phyloP scores from a whole-genome alignment of 352 stramenopile species.

The Phytophthora idaei region DNA sequence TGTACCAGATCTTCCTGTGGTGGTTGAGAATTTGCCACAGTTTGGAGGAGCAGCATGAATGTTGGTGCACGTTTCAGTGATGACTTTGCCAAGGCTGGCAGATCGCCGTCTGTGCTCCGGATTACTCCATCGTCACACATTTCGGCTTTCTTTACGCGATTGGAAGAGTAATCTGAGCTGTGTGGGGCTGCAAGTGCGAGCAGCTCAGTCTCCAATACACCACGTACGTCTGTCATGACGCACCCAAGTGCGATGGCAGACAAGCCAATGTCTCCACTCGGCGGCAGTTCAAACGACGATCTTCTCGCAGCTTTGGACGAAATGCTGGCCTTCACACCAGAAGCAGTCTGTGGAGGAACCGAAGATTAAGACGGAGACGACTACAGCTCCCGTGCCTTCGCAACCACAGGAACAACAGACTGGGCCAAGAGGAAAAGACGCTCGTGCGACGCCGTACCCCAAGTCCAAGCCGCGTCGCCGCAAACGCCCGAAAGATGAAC shows the following conservation, averaged over 20 bases:
- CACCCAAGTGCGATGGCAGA: constrained; percentile 6
- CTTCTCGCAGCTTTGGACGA: constrained; percentile 35
- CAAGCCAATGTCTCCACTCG: constrained; percentile 26
- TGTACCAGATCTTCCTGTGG: background rate
- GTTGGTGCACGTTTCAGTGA: constrained; percentile 9
- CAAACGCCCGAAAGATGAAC: constrained; percentile 46
- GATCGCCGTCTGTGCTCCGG: constrained; percentile 14
- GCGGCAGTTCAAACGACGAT: constrained; percentile 20
- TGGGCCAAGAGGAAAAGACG: constrained; percentile 19
- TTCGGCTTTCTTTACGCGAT: constrained; percentile 10
- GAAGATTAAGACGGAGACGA: background rate
- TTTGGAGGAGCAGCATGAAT: background rate
- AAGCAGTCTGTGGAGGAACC: constrained; percentile 7
- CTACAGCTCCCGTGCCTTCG: background rate
- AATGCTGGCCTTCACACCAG: constrained; percentile 29
- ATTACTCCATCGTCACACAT: constrained; percentile 16
- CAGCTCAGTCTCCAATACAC: constrained; percentile 9
- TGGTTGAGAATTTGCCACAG: background rate
- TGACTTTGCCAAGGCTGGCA: background rate
- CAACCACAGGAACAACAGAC: constrained; percentile 2
- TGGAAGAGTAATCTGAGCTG: constrained; percentile 19
- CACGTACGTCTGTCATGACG: background rate
- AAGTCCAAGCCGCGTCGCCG: constrained; percentile 31
- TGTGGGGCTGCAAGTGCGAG: background rate
- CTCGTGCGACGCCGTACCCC: constrained; percentile 17